Conservation (phyloP, 2,329 filamentous ascomycete genomes). For the Verruconis gallopava region DNA sequence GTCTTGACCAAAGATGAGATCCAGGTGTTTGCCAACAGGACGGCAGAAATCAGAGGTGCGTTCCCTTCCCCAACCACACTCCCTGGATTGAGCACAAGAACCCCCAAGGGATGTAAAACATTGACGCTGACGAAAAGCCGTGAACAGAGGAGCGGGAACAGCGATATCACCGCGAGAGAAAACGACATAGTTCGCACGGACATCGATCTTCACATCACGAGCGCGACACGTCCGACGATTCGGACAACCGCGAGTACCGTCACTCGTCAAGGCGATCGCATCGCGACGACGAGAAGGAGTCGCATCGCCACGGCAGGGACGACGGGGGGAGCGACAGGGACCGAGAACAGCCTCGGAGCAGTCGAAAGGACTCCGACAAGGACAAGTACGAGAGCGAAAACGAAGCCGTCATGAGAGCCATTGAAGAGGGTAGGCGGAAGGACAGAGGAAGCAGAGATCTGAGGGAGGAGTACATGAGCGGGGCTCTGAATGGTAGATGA, state of each 20-base stretch:
- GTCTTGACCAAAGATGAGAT: conserved; percentile 85
- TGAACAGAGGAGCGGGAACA: conserved; percentile 7
- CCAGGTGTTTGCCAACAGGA: conserved; percentile 70
- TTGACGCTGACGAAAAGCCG: neutral
- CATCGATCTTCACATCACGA: conserved; percentile 1
- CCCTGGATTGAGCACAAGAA: no score
- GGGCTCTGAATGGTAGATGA: conserved; percentile 4
- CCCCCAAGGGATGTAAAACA: neutral
- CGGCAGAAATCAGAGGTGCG: conserved; percentile 47
- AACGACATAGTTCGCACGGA: neutral
- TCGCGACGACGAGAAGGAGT: conserved; percentile 1
- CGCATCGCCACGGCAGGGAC: conserved; percentile 1
- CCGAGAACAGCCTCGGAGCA: conserved; percentile 4
- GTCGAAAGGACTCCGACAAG: neutral
- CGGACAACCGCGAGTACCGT: neutral
- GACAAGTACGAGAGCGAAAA: conserved; percentile 5
- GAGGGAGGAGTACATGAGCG: conserved; percentile 3
- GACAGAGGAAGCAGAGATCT: neutral
- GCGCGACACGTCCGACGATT: neutral
- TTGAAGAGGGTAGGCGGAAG: conserved; percentile 2
- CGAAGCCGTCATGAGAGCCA: neutral
- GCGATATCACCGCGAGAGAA: conserved; percentile 1
- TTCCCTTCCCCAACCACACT: no score
- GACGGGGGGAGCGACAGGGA: conserved; percentile 1
- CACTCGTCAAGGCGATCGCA: neutral